phyloP scores from a whole-genome alignment of 176 grass and related monocot genomes.

The Miscanthus lutarioriparius region DNA sequence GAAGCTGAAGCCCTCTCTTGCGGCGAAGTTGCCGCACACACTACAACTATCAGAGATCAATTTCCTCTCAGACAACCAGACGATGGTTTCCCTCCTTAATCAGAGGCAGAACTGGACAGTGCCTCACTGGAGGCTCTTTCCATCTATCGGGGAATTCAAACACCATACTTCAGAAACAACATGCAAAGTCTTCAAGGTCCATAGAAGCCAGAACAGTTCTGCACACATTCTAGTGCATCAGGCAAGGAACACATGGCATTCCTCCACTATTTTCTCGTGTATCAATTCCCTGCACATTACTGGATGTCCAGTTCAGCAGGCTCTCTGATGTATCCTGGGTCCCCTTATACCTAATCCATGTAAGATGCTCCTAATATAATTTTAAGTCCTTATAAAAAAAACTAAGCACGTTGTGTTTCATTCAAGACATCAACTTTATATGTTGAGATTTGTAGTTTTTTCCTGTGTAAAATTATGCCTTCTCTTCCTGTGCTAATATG shows the following conservation, averaged over 20 bases:
- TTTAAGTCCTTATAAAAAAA: neutral
- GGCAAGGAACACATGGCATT: neutral
- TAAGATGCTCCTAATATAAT: neutral
- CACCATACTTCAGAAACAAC: neutral
- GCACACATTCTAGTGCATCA: neutral
- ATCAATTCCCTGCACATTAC: neutral
- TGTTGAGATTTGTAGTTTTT: neutral
- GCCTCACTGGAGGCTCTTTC: neutral
- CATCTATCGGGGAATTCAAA: neutral
- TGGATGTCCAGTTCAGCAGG: neutral
- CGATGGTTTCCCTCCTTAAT: neutral
- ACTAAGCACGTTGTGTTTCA: neutral
- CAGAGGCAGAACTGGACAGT: neutral
- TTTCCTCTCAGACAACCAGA: neutral
- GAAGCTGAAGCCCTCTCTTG: neutral
- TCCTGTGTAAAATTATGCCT: neutral
- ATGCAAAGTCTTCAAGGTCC: neutral
- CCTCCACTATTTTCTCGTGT: neutral
- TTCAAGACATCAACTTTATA: neutral
- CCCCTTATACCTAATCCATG: neutral
- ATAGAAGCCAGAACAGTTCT: neutral
- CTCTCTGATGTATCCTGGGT: neutral
- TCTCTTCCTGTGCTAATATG: neutral
- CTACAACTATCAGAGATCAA: neutral
- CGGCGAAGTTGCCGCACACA: neutral